These are phyloP conservation scores for Cymbopogon citratus DNA, from an alignment of 176 grass and related monocot species.

Conservation along the genomic window DNA sequence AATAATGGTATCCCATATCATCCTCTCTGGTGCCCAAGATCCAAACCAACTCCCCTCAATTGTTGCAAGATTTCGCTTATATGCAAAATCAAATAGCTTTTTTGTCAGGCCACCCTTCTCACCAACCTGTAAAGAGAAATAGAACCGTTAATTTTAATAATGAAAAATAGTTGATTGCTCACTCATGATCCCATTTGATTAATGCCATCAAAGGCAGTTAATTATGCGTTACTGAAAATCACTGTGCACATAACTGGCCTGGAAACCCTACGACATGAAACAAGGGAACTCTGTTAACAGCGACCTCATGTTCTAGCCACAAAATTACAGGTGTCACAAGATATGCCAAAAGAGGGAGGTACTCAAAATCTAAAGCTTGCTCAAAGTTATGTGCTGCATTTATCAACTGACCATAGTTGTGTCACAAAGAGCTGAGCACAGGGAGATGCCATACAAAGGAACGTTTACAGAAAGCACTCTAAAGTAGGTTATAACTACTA, in stretches of 20 bases:
- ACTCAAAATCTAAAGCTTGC: background rate
- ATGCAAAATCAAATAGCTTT: constrained; percentile 69
- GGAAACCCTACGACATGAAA: background rate
- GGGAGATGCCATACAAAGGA: background rate
- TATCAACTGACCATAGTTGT: background rate
- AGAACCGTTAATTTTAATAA: background rate
- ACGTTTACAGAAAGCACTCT: background rate
- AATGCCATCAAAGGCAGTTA: background rate
- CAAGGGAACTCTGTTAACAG: background rate
- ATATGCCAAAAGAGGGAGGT: background rate
- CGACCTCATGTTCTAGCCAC: background rate
- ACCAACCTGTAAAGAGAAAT: constrained; percentile 49
- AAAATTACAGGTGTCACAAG: background rate
- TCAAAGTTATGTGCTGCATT: background rate
- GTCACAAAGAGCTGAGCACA: background rate
- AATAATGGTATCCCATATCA: constrained; percentile 66
- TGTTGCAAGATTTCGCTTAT: constrained; percentile 53
- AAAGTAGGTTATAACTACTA: background rate
- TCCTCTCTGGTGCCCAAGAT: constrained; percentile 57
- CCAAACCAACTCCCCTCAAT: constrained; percentile 75
- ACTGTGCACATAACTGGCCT: too few relatives aligned
- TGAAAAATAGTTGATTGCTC: background rate
- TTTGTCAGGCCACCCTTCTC: constrained; percentile 74
- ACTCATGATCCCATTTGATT: background rate
- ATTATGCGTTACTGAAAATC: background rate